phyloP scores from a whole-genome alignment of 345 rosid species.

The Lepidium didymum region DNA sequence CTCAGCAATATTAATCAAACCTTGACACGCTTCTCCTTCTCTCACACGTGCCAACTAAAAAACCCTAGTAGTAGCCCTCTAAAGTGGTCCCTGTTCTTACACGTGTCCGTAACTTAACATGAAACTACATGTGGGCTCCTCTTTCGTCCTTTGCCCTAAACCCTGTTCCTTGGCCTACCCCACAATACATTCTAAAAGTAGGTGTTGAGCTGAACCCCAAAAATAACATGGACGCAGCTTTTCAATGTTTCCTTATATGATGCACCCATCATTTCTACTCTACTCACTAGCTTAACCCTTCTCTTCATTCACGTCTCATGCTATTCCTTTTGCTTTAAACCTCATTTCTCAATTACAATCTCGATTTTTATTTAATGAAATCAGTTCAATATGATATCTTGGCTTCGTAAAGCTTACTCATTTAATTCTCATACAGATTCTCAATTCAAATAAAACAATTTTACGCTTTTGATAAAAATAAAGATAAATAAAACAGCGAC shows the following conservation, averaged over 20 bases:
- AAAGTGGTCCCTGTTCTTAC: slow-evolving; percentile 20
- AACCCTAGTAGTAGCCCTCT: slow-evolving; percentile 33
- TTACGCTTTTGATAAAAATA: neutral
- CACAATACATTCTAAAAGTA: slow-evolving; percentile 21
- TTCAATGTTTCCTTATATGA: slow-evolving; percentile 37
- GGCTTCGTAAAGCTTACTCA: too few relatives aligned
- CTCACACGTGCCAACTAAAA: slow-evolving; percentile 35
- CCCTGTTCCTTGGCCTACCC: slow-evolving; percentile 27
- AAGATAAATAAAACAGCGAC: slow-evolving; percentile 22
- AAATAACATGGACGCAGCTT: slow-evolving; percentile 48
- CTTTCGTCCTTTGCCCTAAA: slow-evolving; percentile 22
- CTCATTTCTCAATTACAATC: slow-evolving; percentile 7
- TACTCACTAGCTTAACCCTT: slow-evolving; percentile 24
- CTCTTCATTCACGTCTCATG: slow-evolving; percentile 18
- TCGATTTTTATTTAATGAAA: neutral
- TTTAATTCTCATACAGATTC: too few relatives aligned
- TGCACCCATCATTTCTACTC: slow-evolving; percentile 47
- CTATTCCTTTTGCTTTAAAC: slow-evolving; percentile 19
- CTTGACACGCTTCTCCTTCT: slow-evolving; percentile 9
- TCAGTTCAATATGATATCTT: too few relatives aligned
- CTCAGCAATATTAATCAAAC: slow-evolving; percentile 38
- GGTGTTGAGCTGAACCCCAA: slow-evolving; percentile 8
- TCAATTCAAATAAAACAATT: too few relatives aligned
- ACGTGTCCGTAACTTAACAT: slow-evolving; percentile 33
- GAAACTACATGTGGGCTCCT: slow-evolving; percentile 28